Evolutionary conservation across 208 protist species (phyloP).

Genomic region (Leishmania aethiopica): DNA sequence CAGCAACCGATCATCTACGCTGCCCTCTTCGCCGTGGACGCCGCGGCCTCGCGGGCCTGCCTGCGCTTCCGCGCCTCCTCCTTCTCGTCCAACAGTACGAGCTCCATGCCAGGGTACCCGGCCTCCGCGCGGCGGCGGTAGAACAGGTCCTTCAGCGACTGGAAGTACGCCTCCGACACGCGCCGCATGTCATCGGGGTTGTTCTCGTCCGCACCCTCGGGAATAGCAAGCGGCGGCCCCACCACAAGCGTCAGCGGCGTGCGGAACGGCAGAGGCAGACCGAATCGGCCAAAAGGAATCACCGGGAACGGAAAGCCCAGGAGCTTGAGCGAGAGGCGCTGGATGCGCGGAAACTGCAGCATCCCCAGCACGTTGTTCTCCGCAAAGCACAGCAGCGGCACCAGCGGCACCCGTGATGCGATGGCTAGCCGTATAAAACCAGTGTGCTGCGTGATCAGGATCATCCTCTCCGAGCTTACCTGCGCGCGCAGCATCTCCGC

Average conservation of each 20-base stretch:
- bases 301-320: slow-evolving; percentile 87
- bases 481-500: slow-evolving; percentile 82
- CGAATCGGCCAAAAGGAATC: slow-evolving; percentile 71
- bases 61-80: slow-evolving; percentile 32
- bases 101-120: slow-evolving; percentile 83
- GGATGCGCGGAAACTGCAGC: slow-evolving; percentile 65
- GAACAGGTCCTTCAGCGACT: slow-evolving; percentile 61
- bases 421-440: slow-evolving; percentile 84
- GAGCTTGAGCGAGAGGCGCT: slow-evolving; percentile 55
- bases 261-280: slow-evolving; percentile 65
- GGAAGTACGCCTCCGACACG: slow-evolving; percentile 66
- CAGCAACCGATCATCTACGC: neutral
- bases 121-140: slow-evolving; percentile 69
- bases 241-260: slow-evolving; percentile 75
- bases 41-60: slow-evolving; percentile 16
- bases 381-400: slow-evolving; percentile 84
- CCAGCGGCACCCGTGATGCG: slow-evolving; percentile 60
- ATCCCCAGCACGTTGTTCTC: slow-evolving; percentile 81
- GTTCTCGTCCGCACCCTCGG: slow-evolving; percentile 49
- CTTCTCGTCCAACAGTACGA: slow-evolving; percentile 55
- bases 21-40: slow-evolving; percentile 16
- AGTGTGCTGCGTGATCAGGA: slow-evolving; percentile 74
- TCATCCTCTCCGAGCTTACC: slow-evolving; percentile 50
- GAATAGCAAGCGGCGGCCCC: slow-evolving; percentile 61
- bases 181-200: slow-evolving; percentile 61